Base-by-base conservation (phyloP, 139 green algal species). In the Coccomyxa sp. region DNA sequence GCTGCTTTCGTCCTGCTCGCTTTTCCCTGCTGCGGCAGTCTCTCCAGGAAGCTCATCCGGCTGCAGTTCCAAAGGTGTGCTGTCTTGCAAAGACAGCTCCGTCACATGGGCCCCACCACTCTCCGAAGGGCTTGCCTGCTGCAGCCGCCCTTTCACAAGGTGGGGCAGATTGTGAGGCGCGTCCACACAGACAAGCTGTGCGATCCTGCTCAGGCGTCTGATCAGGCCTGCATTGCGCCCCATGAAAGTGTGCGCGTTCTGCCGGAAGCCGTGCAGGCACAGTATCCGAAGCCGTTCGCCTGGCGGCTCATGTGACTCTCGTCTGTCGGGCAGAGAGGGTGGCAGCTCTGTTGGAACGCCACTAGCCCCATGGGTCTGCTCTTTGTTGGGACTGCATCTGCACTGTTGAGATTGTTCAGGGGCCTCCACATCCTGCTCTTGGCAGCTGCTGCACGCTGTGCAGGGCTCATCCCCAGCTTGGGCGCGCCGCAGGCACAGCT, bases 221-320 rank as follows among this genome's bases (percentile, higher is more conserved):
- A 85, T 81, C 23, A 98, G 82, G 0, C 80, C 89, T 30, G 77
- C 78, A 3, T 90, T 92, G 14, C 95, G 90, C 0, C 91, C 95
- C 81, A 91, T 85, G 57, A 77, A 57, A 30, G 0, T 68, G 21
- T 81, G 81, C 0, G 79, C 94, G 10, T 83, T 96, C 88, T 98
- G 94, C 21, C 95, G 80, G 87, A 98, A 98, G 74, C 95, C 95
- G 82, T 98, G 95, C 31, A 98, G 85, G 76, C 94, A 97, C 28
- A 98, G 87, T 17, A 98, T 89, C 15, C 88, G 87, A 79, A 98
- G 89, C 79, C 83, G 89, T 27, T 76, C 30, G 30, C 38, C 38
- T 51, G 38, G 3, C 38, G 38, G 7, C 38, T 7, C 38, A 51
- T 51, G 38, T 3, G 38, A 51, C 38, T 51, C 38, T 51, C 3